Evolutionary conservation across 495 filamentous ascomycete species (phyloP).

Genomic region (Penicillium cosmopolitanum): DNA sequence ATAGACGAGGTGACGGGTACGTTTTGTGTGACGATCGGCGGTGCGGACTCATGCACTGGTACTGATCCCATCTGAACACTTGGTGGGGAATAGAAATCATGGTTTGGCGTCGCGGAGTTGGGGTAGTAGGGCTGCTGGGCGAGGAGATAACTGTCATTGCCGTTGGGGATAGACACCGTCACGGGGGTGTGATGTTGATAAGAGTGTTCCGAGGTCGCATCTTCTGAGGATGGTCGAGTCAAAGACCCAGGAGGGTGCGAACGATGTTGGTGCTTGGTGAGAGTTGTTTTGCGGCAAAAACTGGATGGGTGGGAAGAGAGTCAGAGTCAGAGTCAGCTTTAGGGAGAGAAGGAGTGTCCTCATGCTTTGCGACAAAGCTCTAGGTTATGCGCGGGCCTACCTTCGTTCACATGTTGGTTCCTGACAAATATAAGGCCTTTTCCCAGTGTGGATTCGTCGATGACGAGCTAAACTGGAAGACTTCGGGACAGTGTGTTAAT

Average conservation of each 20-base stretch:
- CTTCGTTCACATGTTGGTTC: constrained; percentile 80
- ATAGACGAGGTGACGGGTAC: constrained; percentile 39
- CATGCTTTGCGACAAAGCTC: not conserved
- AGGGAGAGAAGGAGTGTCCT: not conserved
- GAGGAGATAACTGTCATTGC: constrained; percentile 45
- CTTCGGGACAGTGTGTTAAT: constrained; percentile 39
- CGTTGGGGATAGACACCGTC: constrained; percentile 35
- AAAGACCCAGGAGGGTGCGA: constrained; percentile 66
- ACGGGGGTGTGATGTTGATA: constrained; percentile 38
- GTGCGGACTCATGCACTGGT: constrained; percentile 32
- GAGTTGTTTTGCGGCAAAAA: constrained; percentile 86
- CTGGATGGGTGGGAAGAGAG: constrained; percentile 42
- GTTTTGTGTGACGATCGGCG: constrained; percentile 37
- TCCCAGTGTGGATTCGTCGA: constrained; percentile 84
- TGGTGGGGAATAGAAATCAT: constrained; percentile 44
- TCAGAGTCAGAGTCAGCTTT: constrained; percentile 2
- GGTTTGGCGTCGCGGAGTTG: constrained; percentile 40
- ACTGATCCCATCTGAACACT: constrained; percentile 39
- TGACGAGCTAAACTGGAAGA: constrained; percentile 87
- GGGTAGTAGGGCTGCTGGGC: constrained; percentile 46
- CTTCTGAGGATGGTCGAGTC: constrained; percentile 47
- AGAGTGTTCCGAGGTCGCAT: constrained; percentile 45
- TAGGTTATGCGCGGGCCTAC: constrained; percentile 48
- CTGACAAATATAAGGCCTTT: constrained; percentile 80
- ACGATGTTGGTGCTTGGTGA: constrained; percentile 79